These are phyloP conservation scores for Biscogniauxia marginata DNA, from an alignment of 2,329 filamentous ascomycete genomes.

Conservation along the genomic window DNA sequence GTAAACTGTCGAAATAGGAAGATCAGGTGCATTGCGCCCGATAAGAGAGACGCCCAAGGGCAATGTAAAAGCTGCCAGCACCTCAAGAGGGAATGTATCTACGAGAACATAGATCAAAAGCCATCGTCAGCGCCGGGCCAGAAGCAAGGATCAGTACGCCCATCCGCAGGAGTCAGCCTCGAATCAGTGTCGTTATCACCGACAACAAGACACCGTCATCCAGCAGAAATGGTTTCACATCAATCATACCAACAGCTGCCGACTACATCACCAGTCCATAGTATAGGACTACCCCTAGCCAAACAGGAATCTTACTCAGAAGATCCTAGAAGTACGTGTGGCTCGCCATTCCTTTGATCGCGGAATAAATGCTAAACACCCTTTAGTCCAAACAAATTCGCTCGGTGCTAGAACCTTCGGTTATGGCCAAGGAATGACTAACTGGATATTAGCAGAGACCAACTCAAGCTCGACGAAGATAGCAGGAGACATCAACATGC, in stretches of 20 bases:
- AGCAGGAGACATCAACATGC: slow-evolving; percentile 40
- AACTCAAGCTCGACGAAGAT: slow-evolving; percentile 41
- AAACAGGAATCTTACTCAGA: slow-evolving; percentile 30
- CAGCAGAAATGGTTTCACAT: slow-evolving; percentile 40
- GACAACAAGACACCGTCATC: slow-evolving; percentile 41
- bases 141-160: slow-evolving; percentile 42
- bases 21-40: slow-evolving; percentile 77
- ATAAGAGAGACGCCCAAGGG: slow-evolving; percentile 68
- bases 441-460: slow-evolving; percentile 47
- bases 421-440: slow-evolving; percentile 39
- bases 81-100: slow-evolving; percentile 91
- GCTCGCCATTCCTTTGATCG: neutral
- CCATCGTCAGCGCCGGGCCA: slow-evolving; percentile 44
- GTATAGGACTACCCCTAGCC: slow-evolving; percentile 41
- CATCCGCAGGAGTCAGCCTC: slow-evolving; percentile 39
- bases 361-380: slow-evolving; percentile 24
- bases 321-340: slow-evolving; percentile 44
- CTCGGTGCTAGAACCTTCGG: slow-evolving; percentile 36
- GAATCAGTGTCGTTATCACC: slow-evolving; percentile 51
- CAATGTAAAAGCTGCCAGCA: slow-evolving; percentile 92
- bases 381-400: slow-evolving; percentile 33
- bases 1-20: slow-evolving; percentile 91
- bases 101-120: slow-evolving; percentile 82
- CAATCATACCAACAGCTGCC: slow-evolving; percentile 43
- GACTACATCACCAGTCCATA: slow-evolving; percentile 42